phyloP scores from a whole-genome alignment of 257 asterid species.

The Solanum peruvianum region DNA sequence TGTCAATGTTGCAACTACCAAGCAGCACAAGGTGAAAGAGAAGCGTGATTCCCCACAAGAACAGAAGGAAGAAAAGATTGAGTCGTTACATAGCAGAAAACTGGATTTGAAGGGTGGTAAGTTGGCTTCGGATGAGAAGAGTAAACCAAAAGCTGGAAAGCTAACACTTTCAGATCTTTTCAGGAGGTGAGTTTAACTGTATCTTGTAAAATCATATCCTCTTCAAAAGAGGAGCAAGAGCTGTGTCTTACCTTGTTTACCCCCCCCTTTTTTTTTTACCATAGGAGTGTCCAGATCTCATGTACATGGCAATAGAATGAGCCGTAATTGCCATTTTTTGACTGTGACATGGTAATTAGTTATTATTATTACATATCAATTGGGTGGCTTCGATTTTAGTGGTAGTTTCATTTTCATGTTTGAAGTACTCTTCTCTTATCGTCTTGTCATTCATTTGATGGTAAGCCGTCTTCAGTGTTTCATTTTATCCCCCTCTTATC shows the following conservation, averaged over 20 bases:
- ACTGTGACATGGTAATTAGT: not conserved
- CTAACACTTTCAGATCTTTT: constrained; percentile 9
- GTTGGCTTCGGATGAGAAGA: not conserved
- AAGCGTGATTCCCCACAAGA: not conserved
- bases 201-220: not conserved
- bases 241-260: not conserved
- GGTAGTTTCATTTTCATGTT: not conserved
- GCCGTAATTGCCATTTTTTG: not conserved
- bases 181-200: constrained; percentile 5
- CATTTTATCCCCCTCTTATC: not conserved
- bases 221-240: not conserved
- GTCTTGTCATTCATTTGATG: not conserved
- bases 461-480: not conserved
- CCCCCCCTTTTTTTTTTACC: not conserved
- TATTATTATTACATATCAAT: not conserved
- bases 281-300: not conserved
- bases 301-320: not conserved
- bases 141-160: not conserved
- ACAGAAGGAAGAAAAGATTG: not conserved
- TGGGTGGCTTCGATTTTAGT: not conserved
- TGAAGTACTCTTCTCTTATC: not conserved
- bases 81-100: not conserved
- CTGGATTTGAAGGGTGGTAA: not conserved
- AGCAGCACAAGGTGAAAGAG: not conserved
- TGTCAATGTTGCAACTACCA: not conserved